Conservation (phyloP, 208 protist species). For the Tritrichomonas foetus region DNA sequence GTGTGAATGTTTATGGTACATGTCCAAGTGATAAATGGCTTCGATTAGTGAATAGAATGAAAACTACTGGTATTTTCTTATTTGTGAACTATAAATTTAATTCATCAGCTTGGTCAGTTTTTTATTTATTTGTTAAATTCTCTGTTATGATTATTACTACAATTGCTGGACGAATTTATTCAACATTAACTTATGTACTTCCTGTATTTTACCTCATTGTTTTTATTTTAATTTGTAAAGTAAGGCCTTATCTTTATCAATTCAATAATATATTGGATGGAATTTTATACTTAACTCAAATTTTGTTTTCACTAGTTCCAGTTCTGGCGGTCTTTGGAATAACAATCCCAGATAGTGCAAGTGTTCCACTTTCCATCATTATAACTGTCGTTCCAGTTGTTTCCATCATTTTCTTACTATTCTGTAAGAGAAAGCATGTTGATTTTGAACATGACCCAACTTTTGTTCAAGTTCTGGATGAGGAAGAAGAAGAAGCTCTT, state of each 20-base stretch:
- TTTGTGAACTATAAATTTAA: background rate
- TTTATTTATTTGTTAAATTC: background rate
- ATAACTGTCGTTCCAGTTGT: background rate
- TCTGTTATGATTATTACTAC: background rate
- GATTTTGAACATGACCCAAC: background rate
- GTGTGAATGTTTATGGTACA: background rate
- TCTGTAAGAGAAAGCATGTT: background rate
- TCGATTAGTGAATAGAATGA: background rate
- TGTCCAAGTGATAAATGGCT: background rate
- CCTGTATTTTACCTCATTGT: background rate
- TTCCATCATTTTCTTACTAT: background rate
- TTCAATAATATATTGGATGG: conserved; percentile 3
- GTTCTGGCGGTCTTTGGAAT: background rate
- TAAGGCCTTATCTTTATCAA: background rate
- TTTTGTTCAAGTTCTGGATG: background rate
- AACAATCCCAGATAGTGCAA: background rate
- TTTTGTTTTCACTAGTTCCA: background rate
- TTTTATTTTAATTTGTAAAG: background rate
- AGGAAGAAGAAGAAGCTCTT: background rate
- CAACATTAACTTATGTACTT: background rate
- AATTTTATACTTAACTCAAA: background rate
- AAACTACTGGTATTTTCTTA: conserved; percentile 13
- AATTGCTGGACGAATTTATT: background rate
- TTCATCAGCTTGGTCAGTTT: background rate
- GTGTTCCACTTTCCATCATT: background rate